phyloP scores from a whole-genome alignment of 2,329 filamentous ascomycete species.

The Colletotrichum australisinense region DNA sequence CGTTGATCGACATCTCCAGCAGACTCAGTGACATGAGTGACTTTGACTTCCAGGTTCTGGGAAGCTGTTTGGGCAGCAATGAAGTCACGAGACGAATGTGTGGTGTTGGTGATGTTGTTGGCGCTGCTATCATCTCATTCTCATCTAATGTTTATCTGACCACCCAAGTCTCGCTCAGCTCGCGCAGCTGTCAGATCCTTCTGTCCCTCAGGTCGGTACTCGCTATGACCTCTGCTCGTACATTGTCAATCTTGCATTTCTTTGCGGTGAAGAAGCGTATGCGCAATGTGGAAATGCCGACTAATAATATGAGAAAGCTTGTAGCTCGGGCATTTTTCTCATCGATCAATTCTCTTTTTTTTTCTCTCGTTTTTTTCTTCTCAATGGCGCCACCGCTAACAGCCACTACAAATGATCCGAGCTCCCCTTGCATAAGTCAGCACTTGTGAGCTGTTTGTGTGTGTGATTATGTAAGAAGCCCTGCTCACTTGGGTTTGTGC shows the following conservation, averaged over 20 bases:
- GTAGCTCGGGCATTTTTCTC: background rate
- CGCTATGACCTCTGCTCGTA: background rate
- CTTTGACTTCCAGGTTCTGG: background rate
- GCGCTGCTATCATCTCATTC: background rate
- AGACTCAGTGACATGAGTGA: background rate
- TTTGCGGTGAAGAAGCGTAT: background rate
- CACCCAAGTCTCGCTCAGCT: background rate
- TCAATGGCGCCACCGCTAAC: background rate
- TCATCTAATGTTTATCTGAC: background rate
- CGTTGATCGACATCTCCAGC: background rate
- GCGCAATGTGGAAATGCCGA: background rate
- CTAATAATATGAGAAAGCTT: background rate
- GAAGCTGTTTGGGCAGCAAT: background rate
- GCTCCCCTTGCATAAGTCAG: background rate
- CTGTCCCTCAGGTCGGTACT: background rate
- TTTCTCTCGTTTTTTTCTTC: background rate
- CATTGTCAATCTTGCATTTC: constrained; percentile 18
- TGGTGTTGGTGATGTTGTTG: background rate
- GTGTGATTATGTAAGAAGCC: background rate
- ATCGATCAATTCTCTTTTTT: background rate
- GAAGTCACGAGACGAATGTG: background rate
- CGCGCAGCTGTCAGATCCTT: constrained; percentile 1
- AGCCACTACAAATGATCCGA: background rate
- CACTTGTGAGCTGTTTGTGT: background rate
- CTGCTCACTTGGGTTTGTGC: background rate